Percentiles rank a stretch among this genome's conserved stretches.
These are phyloP conservation scores for Candida maesae DNA, from an alignment of 805 yeast genomes.

Conservation along the genomic window DNA sequence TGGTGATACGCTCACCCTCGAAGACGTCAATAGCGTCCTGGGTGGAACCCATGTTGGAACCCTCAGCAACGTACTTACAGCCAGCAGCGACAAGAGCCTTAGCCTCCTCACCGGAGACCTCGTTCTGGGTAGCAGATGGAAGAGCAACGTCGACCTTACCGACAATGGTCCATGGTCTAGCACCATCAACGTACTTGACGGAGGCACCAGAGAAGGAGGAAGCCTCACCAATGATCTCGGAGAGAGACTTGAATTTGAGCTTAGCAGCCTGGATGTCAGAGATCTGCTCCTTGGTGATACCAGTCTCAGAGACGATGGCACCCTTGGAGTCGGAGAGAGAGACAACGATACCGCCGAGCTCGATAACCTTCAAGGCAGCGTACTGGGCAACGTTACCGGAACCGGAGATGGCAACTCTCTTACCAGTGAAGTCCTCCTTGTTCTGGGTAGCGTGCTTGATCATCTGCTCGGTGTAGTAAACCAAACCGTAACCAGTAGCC, in stretches of 20 bases:
- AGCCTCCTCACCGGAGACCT: conserved; percentile 96
- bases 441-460: conserved; percentile 89
- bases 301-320: conserved; percentile 69
- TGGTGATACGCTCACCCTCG: conserved; percentile 68
- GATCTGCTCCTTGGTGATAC: conserved; percentile 83
- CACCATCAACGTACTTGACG: conserved; percentile 85
- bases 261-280: conserved; percentile 73
- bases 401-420: conserved; percentile 95
- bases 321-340: conserved; percentile 96
- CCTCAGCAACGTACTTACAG: conserved; percentile 92
- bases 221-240: conserved; percentile 56
- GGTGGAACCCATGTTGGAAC: conserved; percentile 99
- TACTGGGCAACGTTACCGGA: conserved; percentile 99
- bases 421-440: conserved; percentile 85
- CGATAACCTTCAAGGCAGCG: conserved; percentile 96
- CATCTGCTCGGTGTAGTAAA: conserved; percentile 97
- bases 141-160: conserved; percentile 93
- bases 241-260: conserved; percentile 71
- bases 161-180: conserved; percentile 93
- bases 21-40: conserved; percentile 94
- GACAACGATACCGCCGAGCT: conserved; percentile 93
- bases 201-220: conserved; percentile 50
- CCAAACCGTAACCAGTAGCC: conserved; percentile 98
- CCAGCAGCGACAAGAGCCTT: conserved; percentile 91
- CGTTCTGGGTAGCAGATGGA: conserved; percentile 98